Base-by-base conservation (phyloP, 495 filamentous ascomycete genomes). In the Daldinia decipiens region DNA sequence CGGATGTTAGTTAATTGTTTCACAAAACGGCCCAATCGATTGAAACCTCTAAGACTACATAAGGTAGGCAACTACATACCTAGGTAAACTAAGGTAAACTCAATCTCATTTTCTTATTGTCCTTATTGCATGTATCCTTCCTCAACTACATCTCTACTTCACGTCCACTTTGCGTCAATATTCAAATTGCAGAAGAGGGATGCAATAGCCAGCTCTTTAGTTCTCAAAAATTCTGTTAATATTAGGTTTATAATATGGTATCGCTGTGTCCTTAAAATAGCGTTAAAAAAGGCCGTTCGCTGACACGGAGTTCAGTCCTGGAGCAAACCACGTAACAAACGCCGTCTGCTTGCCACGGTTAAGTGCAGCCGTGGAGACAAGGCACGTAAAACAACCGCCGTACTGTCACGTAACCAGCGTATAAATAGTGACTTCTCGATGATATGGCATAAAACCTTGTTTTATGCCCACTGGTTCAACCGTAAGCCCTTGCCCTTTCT, bases 361-460 rank as follows among this genome's bases (percentile, higher is more conserved):
- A 59, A 60, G 67, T 9, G 47, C 50, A 62, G 68, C 51, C 68
- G 56, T 70, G n/a, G n/a, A n/a, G 61, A 66, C 61, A 70, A 70
- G 55, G 50, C 67, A 65, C 61, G 61, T 65, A 66, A 65, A 70
- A 32, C 38, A 71, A 71, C 55, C 62, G 62, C 61, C 62, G 51
- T 34, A 65, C 61, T 39, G 57, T 36, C 68, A 70, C 61, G 65
- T 61, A n/a, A 55, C 61, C 50, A 70, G 67, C 56, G 67, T 61
- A 65, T 40, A 31, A 65, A 70, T 39, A 45, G 67, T 70, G 67
- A 24, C 61, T 26, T 53, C 34, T 36, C 1, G 8, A 8, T 9
- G 26, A 21, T 11, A 39, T 5, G 0, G 15, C 13, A n/a, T 39
- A n/a, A n/a, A 39, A 39, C 36, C 15, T 0, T 12, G 13, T 39